Percentiles rank a stretch among this genome's conserved stretches.
phyloP scores from a whole-genome alignment of 441 rosid genomes.

The Breynia disticha region DNA sequence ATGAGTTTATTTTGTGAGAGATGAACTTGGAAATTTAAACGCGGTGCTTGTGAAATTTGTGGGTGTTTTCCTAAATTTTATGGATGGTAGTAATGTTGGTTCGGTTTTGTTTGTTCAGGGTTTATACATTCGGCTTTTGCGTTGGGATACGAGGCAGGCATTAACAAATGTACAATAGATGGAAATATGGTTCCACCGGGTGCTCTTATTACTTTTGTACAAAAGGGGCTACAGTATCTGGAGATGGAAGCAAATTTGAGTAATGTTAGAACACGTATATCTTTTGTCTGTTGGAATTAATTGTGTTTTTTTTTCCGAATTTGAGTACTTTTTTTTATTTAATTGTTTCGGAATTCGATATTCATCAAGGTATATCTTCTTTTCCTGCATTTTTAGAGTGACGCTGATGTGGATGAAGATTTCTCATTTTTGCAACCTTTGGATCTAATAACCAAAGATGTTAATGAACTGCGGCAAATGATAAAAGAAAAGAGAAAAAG shows the following conservation, averaged over 20 bases:
- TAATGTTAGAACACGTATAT: slow-evolving; percentile 47
- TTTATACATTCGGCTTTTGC: slow-evolving; percentile 87
- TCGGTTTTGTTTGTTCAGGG: slow-evolving; percentile 36
- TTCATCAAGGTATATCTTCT: slow-evolving; percentile 25
- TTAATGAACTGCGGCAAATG: slow-evolving; percentile 62
- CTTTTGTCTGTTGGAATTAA: slow-evolving; percentile 3
- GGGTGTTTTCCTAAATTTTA: background rate
- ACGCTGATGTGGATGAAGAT: slow-evolving; percentile 83
- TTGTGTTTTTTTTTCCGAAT: slow-evolving; percentile 2
- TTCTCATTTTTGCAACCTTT: slow-evolving; percentile 93
- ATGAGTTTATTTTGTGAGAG: no score
- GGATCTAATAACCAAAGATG: slow-evolving; percentile 93
- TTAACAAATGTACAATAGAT: slow-evolving; percentile 76
- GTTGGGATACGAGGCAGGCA: slow-evolving; percentile 92
- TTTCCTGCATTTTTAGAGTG: slow-evolving; percentile 52
- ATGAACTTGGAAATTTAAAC: no score
- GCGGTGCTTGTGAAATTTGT: no score
- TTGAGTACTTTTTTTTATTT: slow-evolving; percentile 6
- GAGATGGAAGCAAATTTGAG: slow-evolving; percentile 98
- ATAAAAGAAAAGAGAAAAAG: slow-evolving; percentile 70
- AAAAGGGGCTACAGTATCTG: slow-evolving; percentile 89
- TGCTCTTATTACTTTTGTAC: slow-evolving; percentile 83
- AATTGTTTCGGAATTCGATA: slow-evolving; percentile 12
- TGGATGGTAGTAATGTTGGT: slow-evolving; percentile 8
- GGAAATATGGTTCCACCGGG: slow-evolving; percentile 97